Conservation (phyloP, 768 basidiomycete genomes). For the Russula foetens region DNA sequence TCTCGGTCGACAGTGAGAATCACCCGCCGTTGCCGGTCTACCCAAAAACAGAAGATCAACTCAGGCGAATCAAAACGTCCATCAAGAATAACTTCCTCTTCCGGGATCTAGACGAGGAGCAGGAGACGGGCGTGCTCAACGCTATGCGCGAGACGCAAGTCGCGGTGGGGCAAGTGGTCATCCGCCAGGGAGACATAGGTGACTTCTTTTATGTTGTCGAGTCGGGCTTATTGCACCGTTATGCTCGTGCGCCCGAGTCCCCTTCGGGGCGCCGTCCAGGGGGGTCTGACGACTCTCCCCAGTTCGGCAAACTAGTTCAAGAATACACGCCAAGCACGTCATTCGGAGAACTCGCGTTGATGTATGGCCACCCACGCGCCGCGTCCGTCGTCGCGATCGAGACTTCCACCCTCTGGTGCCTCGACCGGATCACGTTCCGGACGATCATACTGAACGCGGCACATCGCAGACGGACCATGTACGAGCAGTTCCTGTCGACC, state of each 20-base stretch:
- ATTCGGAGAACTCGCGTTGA: constrained; percentile 94
- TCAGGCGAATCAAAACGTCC: constrained; percentile 78
- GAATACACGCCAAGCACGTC: constrained; percentile 79
- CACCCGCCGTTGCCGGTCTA: constrained; percentile 67
- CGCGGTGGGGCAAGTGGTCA: constrained; percentile 74
- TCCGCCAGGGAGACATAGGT: constrained; percentile 95
- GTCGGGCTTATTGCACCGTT: constrained; percentile 77
- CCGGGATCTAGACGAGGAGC: constrained; percentile 93
- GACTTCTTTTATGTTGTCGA: constrained; percentile 98
- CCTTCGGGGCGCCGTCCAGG: constrained; percentile 35
- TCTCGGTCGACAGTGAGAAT: constrained; percentile 64
- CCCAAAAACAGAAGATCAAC: constrained; percentile 75
- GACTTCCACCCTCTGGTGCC: constrained; percentile 80
- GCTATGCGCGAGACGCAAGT: constrained; percentile 90
- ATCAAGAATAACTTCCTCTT: constrained; percentile 91
- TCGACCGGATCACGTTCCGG: constrained; percentile 97
- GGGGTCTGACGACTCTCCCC: constrained; percentile 46
- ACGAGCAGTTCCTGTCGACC: constrained; percentile 90
- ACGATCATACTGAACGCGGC: constrained; percentile 94
- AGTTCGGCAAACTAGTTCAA: constrained; percentile 74
- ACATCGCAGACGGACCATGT: constrained; percentile 87
- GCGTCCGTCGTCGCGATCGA: constrained; percentile 87
- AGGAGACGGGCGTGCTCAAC: constrained; percentile 83
- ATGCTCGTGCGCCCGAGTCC: constrained; percentile 59
- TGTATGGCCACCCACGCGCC: constrained; percentile 96